Conservation (phyloP, 2,329 filamentous ascomycete species). For the Metarhizium robertsii region DNA sequence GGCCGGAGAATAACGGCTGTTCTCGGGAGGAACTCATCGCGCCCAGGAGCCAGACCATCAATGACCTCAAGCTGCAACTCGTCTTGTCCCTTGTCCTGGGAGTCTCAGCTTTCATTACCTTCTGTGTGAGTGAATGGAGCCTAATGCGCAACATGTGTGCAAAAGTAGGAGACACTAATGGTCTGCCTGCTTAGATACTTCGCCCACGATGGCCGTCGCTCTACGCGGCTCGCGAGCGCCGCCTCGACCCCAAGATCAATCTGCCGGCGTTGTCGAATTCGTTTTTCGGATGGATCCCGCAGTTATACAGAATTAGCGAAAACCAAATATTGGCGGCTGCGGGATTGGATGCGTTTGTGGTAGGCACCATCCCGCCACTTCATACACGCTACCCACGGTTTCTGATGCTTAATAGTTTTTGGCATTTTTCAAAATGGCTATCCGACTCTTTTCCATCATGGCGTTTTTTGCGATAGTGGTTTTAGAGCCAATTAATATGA, state of each 20-base stretch:
- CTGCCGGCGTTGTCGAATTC: constrained; percentile 75
- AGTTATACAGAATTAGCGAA: constrained; percentile 75
- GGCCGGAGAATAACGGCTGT: constrained; percentile 11
- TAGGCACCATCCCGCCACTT: constrained; percentile 28
- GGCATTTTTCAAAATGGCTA: constrained; percentile 91
- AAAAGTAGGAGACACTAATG: background rate
- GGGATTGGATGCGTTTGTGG: constrained; percentile 89
- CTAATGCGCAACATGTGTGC: background rate
- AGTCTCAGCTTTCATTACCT: constrained; percentile 60
- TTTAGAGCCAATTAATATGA: constrained; percentile 76
- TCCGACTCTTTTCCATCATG: constrained; percentile 70
- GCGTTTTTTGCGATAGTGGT: constrained; percentile 74
- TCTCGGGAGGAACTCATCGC: constrained; percentile 12
- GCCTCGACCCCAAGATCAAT: constrained; percentile 46
- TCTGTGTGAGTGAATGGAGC: constrained; percentile 50
- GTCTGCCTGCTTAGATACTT: constrained; percentile 48
- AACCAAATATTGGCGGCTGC: constrained; percentile 84
- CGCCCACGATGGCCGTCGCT: constrained; percentile 86
- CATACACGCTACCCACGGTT: background rate
- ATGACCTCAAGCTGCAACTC: constrained; percentile 54
- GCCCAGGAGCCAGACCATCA: constrained; percentile 19
- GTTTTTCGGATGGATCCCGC: constrained; percentile 89
- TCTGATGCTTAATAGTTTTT: constrained; percentile 51
- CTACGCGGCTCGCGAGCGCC: constrained; percentile 80
- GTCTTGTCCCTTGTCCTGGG: constrained; percentile 64